A percentile compares a stretch with the other conserved stretches of the same genome.
These are phyloP conservation scores for Diutina scorzettiae DNA, from an alignment of 1,139 yeast genomes.

Conservation along the genomic window DNA sequence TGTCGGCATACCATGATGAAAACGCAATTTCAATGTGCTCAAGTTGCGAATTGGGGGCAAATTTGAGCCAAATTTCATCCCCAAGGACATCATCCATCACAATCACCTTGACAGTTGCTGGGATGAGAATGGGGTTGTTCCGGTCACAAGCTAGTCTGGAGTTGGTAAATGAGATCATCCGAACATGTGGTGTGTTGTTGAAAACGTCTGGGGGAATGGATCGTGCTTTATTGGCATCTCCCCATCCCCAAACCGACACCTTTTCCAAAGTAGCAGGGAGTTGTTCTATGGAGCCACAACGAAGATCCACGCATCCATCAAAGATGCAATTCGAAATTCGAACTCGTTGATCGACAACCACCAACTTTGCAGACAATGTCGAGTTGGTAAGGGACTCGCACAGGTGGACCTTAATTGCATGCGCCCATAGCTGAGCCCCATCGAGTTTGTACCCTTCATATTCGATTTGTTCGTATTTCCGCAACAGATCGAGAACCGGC, in stretches of 20 bases:
- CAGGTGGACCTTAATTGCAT: not conserved
- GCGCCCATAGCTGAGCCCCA: not conserved
- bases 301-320: not conserved
- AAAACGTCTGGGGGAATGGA: not conserved
- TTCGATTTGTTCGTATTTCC: not conserved
- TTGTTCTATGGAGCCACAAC: not conserved
- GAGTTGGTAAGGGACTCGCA: not conserved
- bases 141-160: not conserved
- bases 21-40: conserved; percentile 1
- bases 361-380: not conserved
- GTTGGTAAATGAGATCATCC: not conserved
- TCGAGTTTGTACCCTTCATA: not conserved
- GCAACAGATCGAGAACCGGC: not conserved
- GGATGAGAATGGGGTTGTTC: not conserved
- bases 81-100: not conserved
- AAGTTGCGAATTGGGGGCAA: not conserved
- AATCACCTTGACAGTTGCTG: not conserved
- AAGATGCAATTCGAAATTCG: not conserved
- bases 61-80: not conserved
- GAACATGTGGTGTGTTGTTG: not conserved
- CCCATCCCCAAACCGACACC: not conserved
- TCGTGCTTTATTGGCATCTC: not conserved
- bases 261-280: not conserved
- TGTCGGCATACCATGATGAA: not conserved
- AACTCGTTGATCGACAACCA: not conserved